Conservation (phyloP, 208 protist genomes). For the Wallacemonas sp. region DNA sequence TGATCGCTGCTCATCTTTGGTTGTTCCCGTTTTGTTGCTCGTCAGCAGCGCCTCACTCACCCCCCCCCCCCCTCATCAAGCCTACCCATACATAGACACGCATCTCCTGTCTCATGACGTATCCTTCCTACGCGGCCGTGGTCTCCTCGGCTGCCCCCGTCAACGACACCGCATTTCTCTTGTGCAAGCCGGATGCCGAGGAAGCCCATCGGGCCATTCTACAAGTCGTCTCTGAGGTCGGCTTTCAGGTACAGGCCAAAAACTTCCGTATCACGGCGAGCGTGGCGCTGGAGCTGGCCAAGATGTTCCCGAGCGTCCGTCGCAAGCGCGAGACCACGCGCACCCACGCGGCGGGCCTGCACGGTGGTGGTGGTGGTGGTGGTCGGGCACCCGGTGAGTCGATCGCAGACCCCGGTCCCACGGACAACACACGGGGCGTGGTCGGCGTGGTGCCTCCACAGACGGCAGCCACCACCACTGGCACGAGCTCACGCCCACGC, state of each 20-base stretch:
- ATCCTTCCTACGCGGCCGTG: constrained; percentile 6
- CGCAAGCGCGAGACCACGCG: background rate
- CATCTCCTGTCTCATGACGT: background rate
- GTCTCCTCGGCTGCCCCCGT: constrained; percentile 10
- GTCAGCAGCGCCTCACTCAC: no score
- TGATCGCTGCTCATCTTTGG: background rate
- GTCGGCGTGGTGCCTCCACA: no score
- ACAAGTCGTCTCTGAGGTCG: constrained; percentile 46
- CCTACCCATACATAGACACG: constrained; percentile 16
- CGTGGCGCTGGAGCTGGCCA: constrained; percentile 51
- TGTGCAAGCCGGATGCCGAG: constrained; percentile 72
- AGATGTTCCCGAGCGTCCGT: constrained; percentile 49
- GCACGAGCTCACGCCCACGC: no score
- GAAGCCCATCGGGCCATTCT: constrained; percentile 53
- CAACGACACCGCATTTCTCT: constrained; percentile 54
- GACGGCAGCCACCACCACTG: no score
- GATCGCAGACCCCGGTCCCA: background rate
- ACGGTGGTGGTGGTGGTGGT: constrained; percentile 17
- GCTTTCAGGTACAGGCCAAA: constrained; percentile 56
- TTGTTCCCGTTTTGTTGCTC: constrained; percentile 13
- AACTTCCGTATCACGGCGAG: constrained; percentile 48
- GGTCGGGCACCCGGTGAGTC: background rate
- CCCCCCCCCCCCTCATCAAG: no score
- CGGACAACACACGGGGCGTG: no score
- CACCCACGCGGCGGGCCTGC: background rate